phyloP scores from a whole-genome alignment of 75 land plant species.

The Adiantum capillusveneris region DNA sequence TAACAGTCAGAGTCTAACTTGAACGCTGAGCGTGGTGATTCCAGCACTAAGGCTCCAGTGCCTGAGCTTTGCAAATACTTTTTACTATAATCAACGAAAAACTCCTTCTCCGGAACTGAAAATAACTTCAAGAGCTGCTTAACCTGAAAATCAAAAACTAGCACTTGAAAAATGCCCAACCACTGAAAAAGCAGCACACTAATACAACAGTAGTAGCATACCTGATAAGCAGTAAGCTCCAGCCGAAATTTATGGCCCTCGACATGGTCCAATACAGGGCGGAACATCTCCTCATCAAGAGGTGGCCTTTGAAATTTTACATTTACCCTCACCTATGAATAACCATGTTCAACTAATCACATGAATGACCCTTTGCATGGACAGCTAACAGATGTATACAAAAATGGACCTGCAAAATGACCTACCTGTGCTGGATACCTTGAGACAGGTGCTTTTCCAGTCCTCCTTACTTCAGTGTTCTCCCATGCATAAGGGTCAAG shows the following conservation, averaged over 20 bases:
- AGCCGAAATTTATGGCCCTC: constrained; percentile 33
- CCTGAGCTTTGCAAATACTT: not conserved
- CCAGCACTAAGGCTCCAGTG: not conserved
- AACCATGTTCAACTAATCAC: constrained; percentile 2
- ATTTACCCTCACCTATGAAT: constrained; percentile 20
- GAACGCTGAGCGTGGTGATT: not conserved
- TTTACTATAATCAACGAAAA: not conserved
- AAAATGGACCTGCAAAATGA: no score
- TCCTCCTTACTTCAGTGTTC: constrained; percentile 10
- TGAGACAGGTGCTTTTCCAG: constrained; percentile 14
- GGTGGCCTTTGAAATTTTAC: constrained; percentile 23
- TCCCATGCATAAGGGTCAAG: constrained; percentile 32
- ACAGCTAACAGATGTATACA: not conserved
- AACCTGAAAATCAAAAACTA: no score
- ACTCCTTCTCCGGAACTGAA: not conserved
- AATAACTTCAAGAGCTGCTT: not conserved
- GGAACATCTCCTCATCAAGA: constrained; percentile 30
- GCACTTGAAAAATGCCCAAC: no score
- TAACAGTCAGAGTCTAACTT: constrained; percentile 1
- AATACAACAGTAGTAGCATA: constrained; percentile 1
- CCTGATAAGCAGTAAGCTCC: constrained; percentile 29
- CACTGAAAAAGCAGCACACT: no score
- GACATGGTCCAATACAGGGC: constrained; percentile 31
- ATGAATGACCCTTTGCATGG: not conserved
- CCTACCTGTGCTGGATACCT: constrained; percentile 36